Conservation (phyloP, 2,329 filamentous ascomycete species). For the Pseudopithomyces maydicus region DNA sequence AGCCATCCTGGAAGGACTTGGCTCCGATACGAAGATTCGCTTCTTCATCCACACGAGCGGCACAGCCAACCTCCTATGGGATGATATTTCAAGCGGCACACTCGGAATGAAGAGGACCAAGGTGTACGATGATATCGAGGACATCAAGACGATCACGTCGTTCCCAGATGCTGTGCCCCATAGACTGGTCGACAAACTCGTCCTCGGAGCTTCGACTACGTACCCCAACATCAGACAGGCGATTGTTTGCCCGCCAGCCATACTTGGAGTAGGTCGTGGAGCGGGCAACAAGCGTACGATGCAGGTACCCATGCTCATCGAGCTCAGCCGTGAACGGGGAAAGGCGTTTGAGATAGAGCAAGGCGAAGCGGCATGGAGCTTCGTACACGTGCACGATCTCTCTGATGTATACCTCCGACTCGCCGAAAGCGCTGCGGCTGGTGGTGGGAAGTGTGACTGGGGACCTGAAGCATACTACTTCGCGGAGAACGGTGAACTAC, state of each 20-base stretch:
- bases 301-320: constrained; percentile 1
- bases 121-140: constrained; percentile 4
- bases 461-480: constrained; percentile 6
- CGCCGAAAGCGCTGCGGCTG: neutral
- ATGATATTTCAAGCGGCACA: neutral
- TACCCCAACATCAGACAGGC: constrained; percentile 1
- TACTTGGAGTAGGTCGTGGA: constrained; percentile 4
- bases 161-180: constrained; percentile 3
- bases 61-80: neutral
- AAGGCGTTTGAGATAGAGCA: neutral
- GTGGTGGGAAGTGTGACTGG: constrained; percentile 1
- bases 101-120: constrained; percentile 3
- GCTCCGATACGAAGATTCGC: neutral
- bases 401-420: constrained; percentile 2
- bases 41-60: constrained; percentile 7
- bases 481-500: neutral
- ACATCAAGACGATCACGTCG: constrained; percentile 4
- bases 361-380: constrained; percentile 2
- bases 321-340: constrained; percentile 1
- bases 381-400: constrained; percentile 3
- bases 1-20: constrained; percentile 3
- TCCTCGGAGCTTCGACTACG: neutral
- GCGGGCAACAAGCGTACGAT: constrained; percentile 5
- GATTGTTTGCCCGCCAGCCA: constrained; percentile 1
- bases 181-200: constrained; percentile 2